Evolutionary conservation across 2,329 filamentous ascomycete genomes (phyloP).

Genomic region (Teratosphaeria nubilosa): DNA sequence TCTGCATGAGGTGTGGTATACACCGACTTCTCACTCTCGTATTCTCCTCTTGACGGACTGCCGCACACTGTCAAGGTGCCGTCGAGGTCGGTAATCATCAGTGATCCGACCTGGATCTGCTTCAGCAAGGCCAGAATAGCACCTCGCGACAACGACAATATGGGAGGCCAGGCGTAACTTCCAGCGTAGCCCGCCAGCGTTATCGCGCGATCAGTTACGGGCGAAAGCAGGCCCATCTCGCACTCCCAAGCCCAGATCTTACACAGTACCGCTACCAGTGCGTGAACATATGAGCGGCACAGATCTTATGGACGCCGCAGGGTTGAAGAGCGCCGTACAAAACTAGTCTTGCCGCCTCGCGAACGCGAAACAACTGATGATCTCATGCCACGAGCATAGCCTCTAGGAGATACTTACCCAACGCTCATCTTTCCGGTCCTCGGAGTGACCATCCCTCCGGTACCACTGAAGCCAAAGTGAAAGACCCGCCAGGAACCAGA

Average conservation of each 20-base stretch:
- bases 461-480: neutral
- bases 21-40: conserved; percentile 28
- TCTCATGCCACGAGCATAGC: neutral
- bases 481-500: neutral
- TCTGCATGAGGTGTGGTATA: conserved; percentile 39
- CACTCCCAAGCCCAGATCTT: neutral
- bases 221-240: conserved; percentile 25
- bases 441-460: neutral
- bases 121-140: conserved; percentile 36
- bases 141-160: conserved; percentile 37
- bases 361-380: neutral
- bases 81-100: conserved; percentile 35
- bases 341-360: neutral
- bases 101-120: conserved; percentile 36
- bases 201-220: conserved; percentile 28
- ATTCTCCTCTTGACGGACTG: conserved; percentile 27
- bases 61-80: conserved; percentile 34
- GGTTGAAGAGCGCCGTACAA: neutral
- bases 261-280: neutral
- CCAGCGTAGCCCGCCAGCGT: conserved; percentile 33
- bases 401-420: neutral
- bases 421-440: neutral
- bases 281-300: neutral
- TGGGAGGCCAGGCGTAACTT: conserved; percentile 38
- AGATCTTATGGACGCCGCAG: neutral